Percentiles rank a stretch among this genome's conserved stretches.
Evolutionary conservation across 2,329 filamentous ascomycete species (phyloP).

Genomic region (Penicillium aurantiogriseum): DNA sequence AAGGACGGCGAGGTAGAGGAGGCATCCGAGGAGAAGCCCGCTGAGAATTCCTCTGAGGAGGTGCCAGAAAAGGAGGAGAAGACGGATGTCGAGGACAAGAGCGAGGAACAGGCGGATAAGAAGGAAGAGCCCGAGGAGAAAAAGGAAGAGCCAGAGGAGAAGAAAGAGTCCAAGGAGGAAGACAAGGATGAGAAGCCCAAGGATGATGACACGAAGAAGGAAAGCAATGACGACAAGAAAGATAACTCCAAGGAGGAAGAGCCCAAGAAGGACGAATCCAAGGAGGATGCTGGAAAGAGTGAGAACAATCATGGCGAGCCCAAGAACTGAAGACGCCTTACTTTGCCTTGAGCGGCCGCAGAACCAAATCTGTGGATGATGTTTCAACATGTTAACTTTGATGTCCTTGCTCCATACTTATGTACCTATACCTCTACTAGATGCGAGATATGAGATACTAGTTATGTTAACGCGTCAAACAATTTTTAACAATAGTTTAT

Average conservation of each 20-base stretch:
- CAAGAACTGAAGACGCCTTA: background rate
- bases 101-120: constrained; percentile 26
- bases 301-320: background rate
- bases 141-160: constrained; percentile 27
- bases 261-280: constrained; percentile 19
- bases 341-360: background rate
- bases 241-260: constrained; percentile 25
- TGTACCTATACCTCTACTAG: background rate
- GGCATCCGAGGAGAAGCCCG: constrained; percentile 31
- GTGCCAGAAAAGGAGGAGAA: constrained; percentile 9
- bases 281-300: constrained; percentile 20
- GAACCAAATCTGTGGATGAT: background rate
- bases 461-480: background rate
- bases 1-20: constrained; percentile 22
- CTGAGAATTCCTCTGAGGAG: constrained; percentile 12
- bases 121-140: constrained; percentile 9
- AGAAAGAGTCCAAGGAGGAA: background rate
- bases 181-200: constrained; percentile 1
- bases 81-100: constrained; percentile 9
- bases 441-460: background rate
- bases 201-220: constrained; percentile 26
- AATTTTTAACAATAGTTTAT: background rate
- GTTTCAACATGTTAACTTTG: background rate
- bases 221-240: constrained; percentile 10
- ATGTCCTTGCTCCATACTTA: background rate